Evolutionary conservation across 2,329 filamentous ascomycete species (phyloP).

Genomic region (Cladobotryum protrusum): DNA sequence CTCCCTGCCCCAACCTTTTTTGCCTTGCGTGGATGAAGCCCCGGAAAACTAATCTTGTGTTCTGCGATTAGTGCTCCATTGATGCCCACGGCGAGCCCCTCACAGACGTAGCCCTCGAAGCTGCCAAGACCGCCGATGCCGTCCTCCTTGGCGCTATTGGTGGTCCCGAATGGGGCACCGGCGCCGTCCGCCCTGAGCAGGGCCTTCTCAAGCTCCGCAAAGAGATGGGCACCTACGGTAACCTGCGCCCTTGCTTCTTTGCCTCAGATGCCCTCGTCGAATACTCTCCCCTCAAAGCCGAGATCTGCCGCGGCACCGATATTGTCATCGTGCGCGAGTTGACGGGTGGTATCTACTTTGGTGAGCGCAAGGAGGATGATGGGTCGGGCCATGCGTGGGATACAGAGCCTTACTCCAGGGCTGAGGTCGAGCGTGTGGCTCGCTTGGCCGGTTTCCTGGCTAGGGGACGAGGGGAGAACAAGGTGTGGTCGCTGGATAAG

Average conservation of each 20-base stretch:
- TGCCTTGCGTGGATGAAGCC: background rate
- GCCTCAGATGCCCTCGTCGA: slow-evolving; percentile 80
- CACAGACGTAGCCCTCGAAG: slow-evolving; percentile 74
- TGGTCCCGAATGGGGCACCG: slow-evolving; percentile 94
- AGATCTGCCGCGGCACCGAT: slow-evolving; percentile 80
- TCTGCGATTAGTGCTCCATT: slow-evolving; percentile 66
- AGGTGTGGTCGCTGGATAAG: slow-evolving; percentile 85
- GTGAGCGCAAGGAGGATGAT: slow-evolving; percentile 66
- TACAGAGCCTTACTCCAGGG: slow-evolving; percentile 76
- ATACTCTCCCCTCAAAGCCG: slow-evolving; percentile 77
- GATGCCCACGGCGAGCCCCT: slow-evolving; percentile 71
- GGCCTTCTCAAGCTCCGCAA: slow-evolving; percentile 87
- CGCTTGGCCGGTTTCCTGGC: slow-evolving; percentile 77
- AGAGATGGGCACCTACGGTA: slow-evolving; percentile 89
- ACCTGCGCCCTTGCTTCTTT: slow-evolving; percentile 94
- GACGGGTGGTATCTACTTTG: slow-evolving; percentile 93
- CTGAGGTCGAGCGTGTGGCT: slow-evolving; percentile 83
- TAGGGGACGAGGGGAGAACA: slow-evolving; percentile 61
- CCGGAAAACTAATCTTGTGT: background rate
- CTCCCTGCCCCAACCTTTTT: background rate
- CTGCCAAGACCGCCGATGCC: slow-evolving; percentile 79
- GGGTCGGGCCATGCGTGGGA: slow-evolving; percentile 72
- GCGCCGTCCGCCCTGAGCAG: slow-evolving; percentile 82
- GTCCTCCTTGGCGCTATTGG: slow-evolving; percentile 91
- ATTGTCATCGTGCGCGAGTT: slow-evolving; percentile 90